phyloP scores from a whole-genome alignment of 768 basidiomycete species.

The Suillus subluteus region DNA sequence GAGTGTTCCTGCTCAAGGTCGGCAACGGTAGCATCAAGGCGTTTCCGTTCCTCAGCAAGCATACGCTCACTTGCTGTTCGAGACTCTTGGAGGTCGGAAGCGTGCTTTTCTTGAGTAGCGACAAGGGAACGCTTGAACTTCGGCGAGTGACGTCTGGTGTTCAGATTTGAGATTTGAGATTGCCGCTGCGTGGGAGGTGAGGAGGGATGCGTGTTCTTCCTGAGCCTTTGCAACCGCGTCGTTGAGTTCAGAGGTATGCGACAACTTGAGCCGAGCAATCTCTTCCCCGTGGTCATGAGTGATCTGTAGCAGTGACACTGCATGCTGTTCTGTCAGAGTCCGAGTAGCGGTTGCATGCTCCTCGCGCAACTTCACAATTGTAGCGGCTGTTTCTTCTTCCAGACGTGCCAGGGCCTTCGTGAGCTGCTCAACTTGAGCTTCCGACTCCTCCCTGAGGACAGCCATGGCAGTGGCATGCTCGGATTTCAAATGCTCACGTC shows the following conservation, averaged over 20 bases:
- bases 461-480: conserved; percentile 40
- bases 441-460: conserved; percentile 35
- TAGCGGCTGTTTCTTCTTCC: conserved; percentile 47
- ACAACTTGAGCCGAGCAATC: conserved; percentile 47
- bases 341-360: conserved; percentile 54
- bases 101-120: conserved; percentile 39
- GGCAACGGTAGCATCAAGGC: conserved; percentile 47
- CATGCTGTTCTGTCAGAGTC: conserved; percentile 58
- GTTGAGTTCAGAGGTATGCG: conserved; percentile 48
- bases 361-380: conserved; percentile 41
- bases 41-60: conserved; percentile 51
- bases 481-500: conserved; percentile 34
- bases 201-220: conserved; percentile 38
- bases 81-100: conserved; percentile 40
- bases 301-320: conserved; percentile 54
- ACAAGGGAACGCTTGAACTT: conserved; percentile 44
- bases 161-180: conserved; percentile 45
- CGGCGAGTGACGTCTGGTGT: conserved; percentile 50
- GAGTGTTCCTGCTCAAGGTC: conserved; percentile 53
- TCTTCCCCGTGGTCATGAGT: conserved; percentile 61
- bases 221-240: conserved; percentile 35
- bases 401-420: conserved; percentile 55
- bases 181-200: conserved; percentile 47
- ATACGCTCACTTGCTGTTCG: conserved; percentile 35
- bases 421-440: conserved; percentile 61